Evolutionary conservation across 257 asterid species (phyloP), one percentile per base, ranked within the genome.

Genomic region (Rehmannia glutinosa): DNA sequence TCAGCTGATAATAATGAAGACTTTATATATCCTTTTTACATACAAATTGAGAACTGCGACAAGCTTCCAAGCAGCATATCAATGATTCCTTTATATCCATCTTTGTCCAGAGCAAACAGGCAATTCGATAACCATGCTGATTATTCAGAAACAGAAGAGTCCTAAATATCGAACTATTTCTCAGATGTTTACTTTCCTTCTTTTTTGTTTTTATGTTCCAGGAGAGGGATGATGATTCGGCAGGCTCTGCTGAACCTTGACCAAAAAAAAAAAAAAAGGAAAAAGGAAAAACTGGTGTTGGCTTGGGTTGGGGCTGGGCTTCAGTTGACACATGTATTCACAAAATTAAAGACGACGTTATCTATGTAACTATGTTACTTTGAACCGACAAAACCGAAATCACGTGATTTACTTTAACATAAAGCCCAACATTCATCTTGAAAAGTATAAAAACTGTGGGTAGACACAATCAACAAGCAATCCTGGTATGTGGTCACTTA

Each of bases 401-500:
- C 28, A 1, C 30, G 7, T 45, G 6, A 17, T 24, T 50, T 49
- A 38, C 45, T 21, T 15, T 41, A 41, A 62, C 46, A 25, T 55
- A 23, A 61, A 70, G 13, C 28, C 16, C n/a, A 25, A 54, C 21
- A 54, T 30, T 38, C 16, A 41, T 68, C 51, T 60, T 20, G 53
- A 32, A 56, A 77, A 45, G 36, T 36, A 36, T 8, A 52, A 16
- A 13, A 8, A n/a, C 24, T 23, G 32, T 38, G n/a, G 53, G 45
- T 2, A 27, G 62, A 68, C 23, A 49, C 28, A 55, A 67, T 4
- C 42, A 67, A 38, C 55, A 62, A 38, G 10, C 9, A 75, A 57
- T 49, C 50, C 38, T 21, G 54, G 21, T 30, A 60, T 6, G 21
- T 4, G 16, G 11, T 39, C 63, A 80, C 97, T 77, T 85, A 88